Conservation (phyloP, 495 filamentous ascomycete genomes). For the Neurospora sp. region DNA sequence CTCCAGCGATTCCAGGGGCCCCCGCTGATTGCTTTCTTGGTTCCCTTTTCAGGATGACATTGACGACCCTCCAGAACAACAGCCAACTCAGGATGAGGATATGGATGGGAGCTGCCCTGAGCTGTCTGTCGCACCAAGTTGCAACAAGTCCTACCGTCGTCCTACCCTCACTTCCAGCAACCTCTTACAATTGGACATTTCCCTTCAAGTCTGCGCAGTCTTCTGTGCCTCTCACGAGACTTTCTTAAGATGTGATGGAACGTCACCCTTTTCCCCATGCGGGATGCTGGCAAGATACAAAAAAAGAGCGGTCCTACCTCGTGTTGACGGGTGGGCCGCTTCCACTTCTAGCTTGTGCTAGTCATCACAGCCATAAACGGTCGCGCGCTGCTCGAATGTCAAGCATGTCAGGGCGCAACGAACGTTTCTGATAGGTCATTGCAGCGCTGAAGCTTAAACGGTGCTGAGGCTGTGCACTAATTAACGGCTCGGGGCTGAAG, state of each 20-base stretch:
- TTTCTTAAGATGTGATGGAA: background rate
- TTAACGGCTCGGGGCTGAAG: background rate
- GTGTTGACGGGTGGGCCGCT: background rate
- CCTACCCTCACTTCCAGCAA: background rate
- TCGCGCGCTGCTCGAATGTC: background rate
- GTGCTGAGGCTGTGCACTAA: slow-evolving; percentile 17
- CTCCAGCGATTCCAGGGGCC: background rate
- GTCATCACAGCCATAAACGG: background rate
- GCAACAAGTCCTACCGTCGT: background rate
- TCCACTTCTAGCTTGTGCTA: background rate
- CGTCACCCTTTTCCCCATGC: background rate
- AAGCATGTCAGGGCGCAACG: background rate
- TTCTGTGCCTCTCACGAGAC: background rate
- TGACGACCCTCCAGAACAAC: background rate
- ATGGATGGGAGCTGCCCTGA: background rate
- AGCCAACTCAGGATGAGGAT: background rate
- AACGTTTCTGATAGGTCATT: slow-evolving; percentile 9
- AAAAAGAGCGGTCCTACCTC: background rate
- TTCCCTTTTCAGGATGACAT: background rate
- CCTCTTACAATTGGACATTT: background rate
- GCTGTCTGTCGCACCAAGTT: background rate
- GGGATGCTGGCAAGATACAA: slow-evolving; percentile 1
- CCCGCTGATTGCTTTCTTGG: background rate
- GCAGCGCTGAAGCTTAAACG: slow-evolving; percentile 7
- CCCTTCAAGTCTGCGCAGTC: background rate